phyloP scores from a whole-genome alignment of 148 eudicot genomes.

The Talinum fruticosum region DNA sequence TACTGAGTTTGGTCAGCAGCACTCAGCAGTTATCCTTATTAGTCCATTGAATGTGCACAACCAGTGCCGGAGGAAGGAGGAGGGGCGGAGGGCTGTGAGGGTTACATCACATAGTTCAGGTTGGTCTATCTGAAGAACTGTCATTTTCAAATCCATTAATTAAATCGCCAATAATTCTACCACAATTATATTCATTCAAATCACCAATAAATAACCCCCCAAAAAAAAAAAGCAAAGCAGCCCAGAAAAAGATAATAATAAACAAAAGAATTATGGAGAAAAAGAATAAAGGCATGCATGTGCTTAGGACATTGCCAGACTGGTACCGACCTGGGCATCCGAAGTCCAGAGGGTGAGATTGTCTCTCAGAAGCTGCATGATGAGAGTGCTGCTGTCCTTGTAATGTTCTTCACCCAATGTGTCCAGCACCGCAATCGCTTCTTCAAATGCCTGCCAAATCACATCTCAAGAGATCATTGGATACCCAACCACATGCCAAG shows the following conservation, averaged over 20 bases:
- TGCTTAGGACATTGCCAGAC: neutral
- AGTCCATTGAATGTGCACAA: neutral
- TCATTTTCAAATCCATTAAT: neutral
- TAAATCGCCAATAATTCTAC: neutral
- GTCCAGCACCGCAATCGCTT: conserved; percentile 51
- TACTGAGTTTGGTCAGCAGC: too few species aligned
- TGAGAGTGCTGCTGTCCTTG: conserved; percentile 57
- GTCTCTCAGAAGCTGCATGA: conserved; percentile 52
- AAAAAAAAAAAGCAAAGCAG: too few species aligned
- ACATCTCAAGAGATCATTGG: conserved; percentile 1
- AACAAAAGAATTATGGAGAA: neutral
- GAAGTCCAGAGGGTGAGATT: conserved; percentile 56
- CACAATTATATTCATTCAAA: conserved; percentile 1
- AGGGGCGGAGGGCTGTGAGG: too few species aligned
- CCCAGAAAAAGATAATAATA: too few species aligned
- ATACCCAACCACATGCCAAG: conserved; percentile 12
- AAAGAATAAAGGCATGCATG: neutral
- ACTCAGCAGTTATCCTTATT: neutral
- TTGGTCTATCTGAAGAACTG: neutral
- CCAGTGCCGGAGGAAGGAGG: too few species aligned
- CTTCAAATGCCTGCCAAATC: conserved; percentile 42
- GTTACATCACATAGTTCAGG: neutral
- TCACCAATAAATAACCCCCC: too few species aligned
- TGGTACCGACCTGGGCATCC: conserved; percentile 35
- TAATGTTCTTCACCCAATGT: conserved; percentile 52